A percentile compares a stretch with the other conserved stretches of the same genome.
Evolutionary conservation across 768 basidiomycete genomes (phyloP).

Genomic region (Trametes maxima): DNA sequence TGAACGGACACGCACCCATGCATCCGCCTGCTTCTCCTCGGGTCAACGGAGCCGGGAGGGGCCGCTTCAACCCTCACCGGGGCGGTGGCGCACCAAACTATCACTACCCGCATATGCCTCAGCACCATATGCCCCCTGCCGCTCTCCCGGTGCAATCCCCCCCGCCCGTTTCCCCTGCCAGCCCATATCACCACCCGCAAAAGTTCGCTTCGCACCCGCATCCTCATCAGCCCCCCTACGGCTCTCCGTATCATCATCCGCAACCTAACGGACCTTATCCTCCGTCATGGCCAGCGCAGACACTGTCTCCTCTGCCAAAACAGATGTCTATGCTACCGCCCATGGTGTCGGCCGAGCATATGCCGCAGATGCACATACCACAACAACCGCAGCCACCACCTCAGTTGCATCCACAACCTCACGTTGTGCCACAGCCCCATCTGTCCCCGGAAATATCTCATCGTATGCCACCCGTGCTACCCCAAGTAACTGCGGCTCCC

Average conservation of each 20-base stretch:
- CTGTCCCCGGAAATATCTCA: conserved; percentile 7
- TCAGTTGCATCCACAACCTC: conserved; percentile 7
- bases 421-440: neutral
- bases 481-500: neutral
- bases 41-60: conserved; percentile 37
- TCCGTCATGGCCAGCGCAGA: conserved; percentile 50
- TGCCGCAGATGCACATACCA: conserved; percentile 8
- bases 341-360: conserved; percentile 11
- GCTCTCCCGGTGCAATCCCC: conserved; percentile 26
- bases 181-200: conserved; percentile 35
- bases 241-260: conserved; percentile 30
- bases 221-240: conserved; percentile 30
- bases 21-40: conserved; percentile 42
- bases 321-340: conserved; percentile 51
- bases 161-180: conserved; percentile 32
- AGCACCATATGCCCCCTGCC: conserved; percentile 30
- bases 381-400: conserved; percentile 14
- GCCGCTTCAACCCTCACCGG: conserved; percentile 39
- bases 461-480: neutral
- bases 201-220: conserved; percentile 36
- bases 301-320: conserved; percentile 64
- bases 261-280: conserved; percentile 37
- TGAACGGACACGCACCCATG: conserved; percentile 42
- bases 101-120: conserved; percentile 42
- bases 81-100: conserved; percentile 43